A percentile compares a stretch with the other conserved stretches of the same genome.
These are phyloP conservation scores for Coemansia sp. DNA, from an alignment of 192 early-diverging fungal genomes.

Conservation along the genomic window DNA sequence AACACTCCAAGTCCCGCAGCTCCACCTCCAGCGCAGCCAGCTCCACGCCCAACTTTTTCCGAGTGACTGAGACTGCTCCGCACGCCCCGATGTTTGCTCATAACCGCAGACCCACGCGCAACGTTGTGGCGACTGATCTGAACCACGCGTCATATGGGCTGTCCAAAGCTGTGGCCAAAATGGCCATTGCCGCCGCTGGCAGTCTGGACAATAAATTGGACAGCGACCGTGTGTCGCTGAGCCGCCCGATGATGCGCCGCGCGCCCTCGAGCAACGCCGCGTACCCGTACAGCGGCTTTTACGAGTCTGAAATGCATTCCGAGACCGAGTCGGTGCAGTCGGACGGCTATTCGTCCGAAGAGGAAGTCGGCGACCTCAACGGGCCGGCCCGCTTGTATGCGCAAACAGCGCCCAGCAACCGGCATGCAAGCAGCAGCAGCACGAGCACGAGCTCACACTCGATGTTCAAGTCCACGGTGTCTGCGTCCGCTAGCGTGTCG, in stretches of 20 bases:
- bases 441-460: constrained; percentile 11
- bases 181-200: constrained; percentile 30
- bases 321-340: constrained; percentile 24
- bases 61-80: not conserved
- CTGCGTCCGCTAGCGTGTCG: not conserved
- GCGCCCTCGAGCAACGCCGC: constrained; percentile 4
- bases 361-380: not conserved
- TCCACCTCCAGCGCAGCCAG: not conserved
- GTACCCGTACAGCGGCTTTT: constrained; percentile 25
- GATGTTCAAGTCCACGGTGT: constrained; percentile 1
- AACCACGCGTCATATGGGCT: constrained; percentile 15
- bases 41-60: not conserved
- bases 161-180: constrained; percentile 32
- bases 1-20: constrained; percentile 10
- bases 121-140: constrained; percentile 28
- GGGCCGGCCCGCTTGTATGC: not conserved
- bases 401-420: constrained; percentile 19
- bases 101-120: not conserved
- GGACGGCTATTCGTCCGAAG: constrained; percentile 26
- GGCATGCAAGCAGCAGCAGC: not conserved
- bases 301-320: constrained; percentile 12
- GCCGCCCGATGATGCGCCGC: constrained; percentile 10
- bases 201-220: constrained; percentile 30
- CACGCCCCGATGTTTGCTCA: not conserved
- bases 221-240: constrained; percentile 35